These are phyloP conservation scores for Backusella psychrophila DNA, from an alignment of 192 early-diverging fungal species.

Conservation along the genomic window DNA sequence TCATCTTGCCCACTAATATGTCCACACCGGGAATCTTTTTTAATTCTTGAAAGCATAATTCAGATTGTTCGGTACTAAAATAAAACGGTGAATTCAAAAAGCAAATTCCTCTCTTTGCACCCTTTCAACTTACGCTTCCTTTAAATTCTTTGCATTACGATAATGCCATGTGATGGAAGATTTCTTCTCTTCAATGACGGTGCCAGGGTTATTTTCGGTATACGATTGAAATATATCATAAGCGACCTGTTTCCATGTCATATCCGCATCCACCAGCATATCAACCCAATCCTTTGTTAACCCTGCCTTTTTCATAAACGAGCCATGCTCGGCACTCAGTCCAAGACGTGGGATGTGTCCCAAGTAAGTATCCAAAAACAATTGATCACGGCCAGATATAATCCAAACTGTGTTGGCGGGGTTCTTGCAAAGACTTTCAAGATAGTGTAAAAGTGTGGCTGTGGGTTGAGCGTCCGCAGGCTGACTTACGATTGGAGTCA, in stretches of 20 bases:
- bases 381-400: constrained; percentile 89
- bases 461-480: constrained; percentile 88
- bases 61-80: constrained; percentile 16
- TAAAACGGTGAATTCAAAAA: not conserved
- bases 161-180: constrained; percentile 98
- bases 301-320: constrained; percentile 85
- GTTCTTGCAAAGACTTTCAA: constrained; percentile 66
- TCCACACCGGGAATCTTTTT: constrained; percentile 65
- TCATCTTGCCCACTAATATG: constrained; percentile 95
- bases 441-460: constrained; percentile 73
- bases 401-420: constrained; percentile 85
- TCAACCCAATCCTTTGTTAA: constrained; percentile 67
- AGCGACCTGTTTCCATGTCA: constrained; percentile 90
- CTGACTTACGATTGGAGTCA: constrained; percentile 91
- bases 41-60: constrained; percentile 20
- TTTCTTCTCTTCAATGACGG: constrained; percentile 89
- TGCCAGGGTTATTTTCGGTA: constrained; percentile 87
- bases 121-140: constrained; percentile 24
- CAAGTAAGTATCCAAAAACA: constrained; percentile 80
- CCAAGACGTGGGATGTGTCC: constrained; percentile 77
- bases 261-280: constrained; percentile 66
- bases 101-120: not conserved
- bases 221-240: constrained; percentile 88
- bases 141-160: constrained; percentile 47
- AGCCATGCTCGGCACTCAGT: constrained; percentile 93